Evolutionary conservation across 768 basidiomycete species (phyloP).

Genomic region (Artomyces pyxidatus): DNA sequence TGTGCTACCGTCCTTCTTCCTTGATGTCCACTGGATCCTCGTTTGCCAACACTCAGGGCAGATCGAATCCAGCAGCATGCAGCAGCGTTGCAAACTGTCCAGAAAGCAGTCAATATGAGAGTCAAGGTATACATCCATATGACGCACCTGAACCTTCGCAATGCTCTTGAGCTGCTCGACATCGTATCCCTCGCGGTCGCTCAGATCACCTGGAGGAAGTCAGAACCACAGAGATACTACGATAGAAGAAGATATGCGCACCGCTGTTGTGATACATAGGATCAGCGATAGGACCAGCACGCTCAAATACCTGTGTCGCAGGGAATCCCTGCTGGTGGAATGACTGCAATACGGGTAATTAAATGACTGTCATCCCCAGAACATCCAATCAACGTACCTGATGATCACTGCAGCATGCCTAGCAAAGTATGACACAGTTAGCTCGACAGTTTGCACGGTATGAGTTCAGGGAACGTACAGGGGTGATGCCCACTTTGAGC

Average conservation of each 20-base stretch:
- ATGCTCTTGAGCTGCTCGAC: conserved; percentile 76
- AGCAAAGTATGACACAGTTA: not conserved
- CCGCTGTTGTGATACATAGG: conserved; percentile 88
- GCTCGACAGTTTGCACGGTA: not conserved
- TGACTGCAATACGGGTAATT: conserved; percentile 35
- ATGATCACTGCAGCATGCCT: conserved; percentile 90
- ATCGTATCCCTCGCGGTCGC: conserved; percentile 74
- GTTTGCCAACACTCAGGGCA: conserved; percentile 13
- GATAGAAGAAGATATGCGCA: conserved; percentile 17
- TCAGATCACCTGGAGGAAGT: conserved; percentile 53
- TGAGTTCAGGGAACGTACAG: conserved; percentile 31
- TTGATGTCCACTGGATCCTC: too few relatives aligned
- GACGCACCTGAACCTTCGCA: conserved; percentile 75
- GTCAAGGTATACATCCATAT: not conserved
- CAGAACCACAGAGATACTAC: not conserved
- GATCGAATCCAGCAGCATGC: conserved; percentile 28
- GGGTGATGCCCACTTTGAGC: conserved; percentile 57
- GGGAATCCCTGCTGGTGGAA: conserved; percentile 81
- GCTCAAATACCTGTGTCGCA: conserved; percentile 82
- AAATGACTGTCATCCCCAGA: too few relatives aligned
- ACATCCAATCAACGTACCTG: conserved; percentile 51
- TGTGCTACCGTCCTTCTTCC: too few relatives aligned
- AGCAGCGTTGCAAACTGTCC: conserved; percentile 27
- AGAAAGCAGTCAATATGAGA: not conserved
- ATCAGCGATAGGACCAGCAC: conserved; percentile 77